Evolutionary conservation across 2,329 filamentous ascomycete genomes (phyloP).

Genomic region (Pseudogymnoascus sp.): DNA sequence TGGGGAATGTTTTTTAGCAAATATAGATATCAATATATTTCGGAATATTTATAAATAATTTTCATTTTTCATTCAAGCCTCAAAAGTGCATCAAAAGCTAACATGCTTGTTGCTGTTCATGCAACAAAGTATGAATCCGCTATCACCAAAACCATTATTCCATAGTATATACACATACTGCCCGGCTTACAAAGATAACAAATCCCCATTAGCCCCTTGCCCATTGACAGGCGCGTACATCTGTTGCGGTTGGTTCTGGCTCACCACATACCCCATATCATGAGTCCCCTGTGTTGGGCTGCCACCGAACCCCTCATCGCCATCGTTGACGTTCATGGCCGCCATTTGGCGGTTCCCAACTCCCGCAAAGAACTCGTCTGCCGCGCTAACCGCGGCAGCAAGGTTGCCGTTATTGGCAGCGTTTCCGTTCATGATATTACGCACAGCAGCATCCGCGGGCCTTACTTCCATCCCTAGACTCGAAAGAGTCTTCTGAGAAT

Average conservation of each 20-base stretch:
- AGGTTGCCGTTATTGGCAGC: conserved; percentile 40
- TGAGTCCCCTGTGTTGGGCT: conserved; percentile 37
- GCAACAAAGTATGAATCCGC: neutral
- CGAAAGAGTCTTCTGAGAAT: conserved; percentile 52
- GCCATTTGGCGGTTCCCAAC: conserved; percentile 68
- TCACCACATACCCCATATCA: conserved; percentile 61
- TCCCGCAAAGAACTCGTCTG: conserved; percentile 81
- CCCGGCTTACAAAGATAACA: conserved; percentile 51
- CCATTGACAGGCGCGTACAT: conserved; percentile 62
- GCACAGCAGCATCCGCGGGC: conserved; percentile 25
- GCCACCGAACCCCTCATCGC: conserved; percentile 56
- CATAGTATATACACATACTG: neutral
- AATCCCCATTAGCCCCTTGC: conserved; percentile 58
- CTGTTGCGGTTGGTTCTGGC: conserved; percentile 70
- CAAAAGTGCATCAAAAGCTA: neutral
- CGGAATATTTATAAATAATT: neutral
- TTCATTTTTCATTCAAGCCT: neutral
- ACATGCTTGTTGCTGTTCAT: neutral
- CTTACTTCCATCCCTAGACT: conserved; percentile 43
- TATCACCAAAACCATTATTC: neutral
- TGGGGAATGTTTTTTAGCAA: neutral
- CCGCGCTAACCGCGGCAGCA: conserved; percentile 68
- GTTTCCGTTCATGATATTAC: conserved; percentile 18
- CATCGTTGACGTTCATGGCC: conserved; percentile 58
- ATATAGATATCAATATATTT: neutral